A percentile compares a stretch with the other conserved stretches of the same genome.
phyloP scores from a whole-genome alignment of 2,329 filamentous ascomycete genomes.

The Alternaria gansuensis region DNA sequence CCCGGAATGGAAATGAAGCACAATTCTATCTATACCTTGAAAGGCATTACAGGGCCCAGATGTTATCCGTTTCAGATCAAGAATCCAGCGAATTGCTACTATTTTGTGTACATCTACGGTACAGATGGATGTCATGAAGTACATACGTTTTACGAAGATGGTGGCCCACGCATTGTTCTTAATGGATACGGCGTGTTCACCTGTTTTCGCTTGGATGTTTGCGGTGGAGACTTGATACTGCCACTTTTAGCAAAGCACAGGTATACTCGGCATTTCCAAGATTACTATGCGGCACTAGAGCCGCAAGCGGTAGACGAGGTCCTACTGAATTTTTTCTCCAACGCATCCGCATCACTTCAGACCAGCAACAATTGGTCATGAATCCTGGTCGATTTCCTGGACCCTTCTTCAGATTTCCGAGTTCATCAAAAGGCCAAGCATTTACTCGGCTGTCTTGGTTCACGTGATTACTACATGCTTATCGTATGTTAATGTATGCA shows the following conservation, averaged over 20 bases:
- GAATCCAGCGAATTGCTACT: neutral
- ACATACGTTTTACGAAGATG: neutral
- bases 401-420: conserved; percentile 3
- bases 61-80: neutral
- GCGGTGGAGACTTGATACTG: neutral
- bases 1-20: neutral
- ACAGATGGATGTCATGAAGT: neutral
- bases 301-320: neutral
- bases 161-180: neutral
- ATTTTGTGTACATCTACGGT: neutral
- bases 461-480: conserved; percentile 13
- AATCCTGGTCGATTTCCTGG: neutral
- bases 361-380: neutral
- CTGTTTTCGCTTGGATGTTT: neutral
- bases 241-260: neutral
- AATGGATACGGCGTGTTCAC: neutral
- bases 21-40: neutral
- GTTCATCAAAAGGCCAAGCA: conserved; percentile 2
- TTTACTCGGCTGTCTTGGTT: neutral
- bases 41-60: neutral
- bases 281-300: neutral
- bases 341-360: neutral
- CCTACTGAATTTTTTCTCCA: neutral
- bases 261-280: neutral
- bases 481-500: conserved; percentile 8